Conservation (phyloP, 176 grass and related monocot species). For the Saccharum officinarum region DNA sequence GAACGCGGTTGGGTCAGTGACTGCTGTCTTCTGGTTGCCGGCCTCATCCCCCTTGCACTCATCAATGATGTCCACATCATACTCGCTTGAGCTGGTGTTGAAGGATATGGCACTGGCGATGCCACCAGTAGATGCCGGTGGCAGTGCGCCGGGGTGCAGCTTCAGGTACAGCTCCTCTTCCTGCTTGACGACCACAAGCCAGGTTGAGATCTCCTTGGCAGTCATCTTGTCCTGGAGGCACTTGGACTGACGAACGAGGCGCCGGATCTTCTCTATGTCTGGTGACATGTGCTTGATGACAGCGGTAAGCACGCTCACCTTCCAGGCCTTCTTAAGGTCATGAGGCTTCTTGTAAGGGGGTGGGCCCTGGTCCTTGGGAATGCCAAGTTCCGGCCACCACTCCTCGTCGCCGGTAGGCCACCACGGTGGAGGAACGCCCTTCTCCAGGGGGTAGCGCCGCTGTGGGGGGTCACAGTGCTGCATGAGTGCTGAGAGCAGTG, state of each 20-base stretch:
- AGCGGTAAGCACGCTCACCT: constrained; percentile 93
- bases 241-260: constrained; percentile 87
- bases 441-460: constrained; percentile 90
- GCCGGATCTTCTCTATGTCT: constrained; percentile 94
- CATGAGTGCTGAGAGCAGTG: constrained; percentile 93
- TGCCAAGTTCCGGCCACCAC: constrained; percentile 77
- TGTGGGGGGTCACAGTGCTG: constrained; percentile 98
- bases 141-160: constrained; percentile 59
- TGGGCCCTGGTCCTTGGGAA: constrained; percentile 73
- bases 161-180: constrained; percentile 84
- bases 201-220: constrained; percentile 92
- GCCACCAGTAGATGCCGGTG: constrained; percentile 29
- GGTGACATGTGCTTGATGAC: constrained; percentile 99
- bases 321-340: constrained; percentile 98
- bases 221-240: constrained; percentile 99
- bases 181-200: constrained; percentile 91
- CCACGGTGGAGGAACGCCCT: constrained; percentile 88
- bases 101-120: constrained; percentile 61
- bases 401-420: constrained; percentile 82
- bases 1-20: constrained; percentile 39
- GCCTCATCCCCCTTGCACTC: constrained; percentile 67
- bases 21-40: constrained; percentile 42
- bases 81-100: constrained; percentile 78
- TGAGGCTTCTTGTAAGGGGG: constrained; percentile 98
- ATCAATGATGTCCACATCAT: constrained; percentile 76